Base-by-base conservation (phyloP, 2,329 filamentous ascomycete genomes). In the Hymenoscyphus infarciens region DNA sequence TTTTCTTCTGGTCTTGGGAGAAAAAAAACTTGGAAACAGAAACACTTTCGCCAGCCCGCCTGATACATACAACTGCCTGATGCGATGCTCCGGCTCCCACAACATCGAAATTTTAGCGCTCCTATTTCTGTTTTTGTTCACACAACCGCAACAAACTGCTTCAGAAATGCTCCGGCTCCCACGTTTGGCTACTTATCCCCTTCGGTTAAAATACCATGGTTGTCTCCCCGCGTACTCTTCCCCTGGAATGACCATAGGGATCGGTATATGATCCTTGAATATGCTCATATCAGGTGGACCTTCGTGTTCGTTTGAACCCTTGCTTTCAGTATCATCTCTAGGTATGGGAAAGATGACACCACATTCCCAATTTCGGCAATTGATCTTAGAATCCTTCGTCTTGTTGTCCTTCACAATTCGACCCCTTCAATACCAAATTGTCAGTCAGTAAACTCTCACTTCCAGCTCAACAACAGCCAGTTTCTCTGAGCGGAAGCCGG, bases 311-410 rank as follows among this genome's bases (percentile, higher is more conserved):
- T 25, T 19, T 53, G 56, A 22, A 19, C 19, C 19, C 16, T 57
- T 33, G 33, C 33, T 13, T 35, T 45, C n/a, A 15, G 19, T 42
- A 39, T 42, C 61, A 29, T 25, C 45, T 22, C 71, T 61, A 52
- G 67, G 70, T 27, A 90, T 79, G 10, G 87, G 86, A 49, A 97
- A 74, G 27, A 98, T 70, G 1, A 99, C 90, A 39, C 95, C 95
- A 72, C 92, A 97, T 77, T 98, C 95, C 93, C 94, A 98, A 75
- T 98, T 99, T 61, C 90, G 87, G 75, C 90, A 92, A 66, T 84
- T 92, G 66, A 98, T 81, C 75, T 92, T 96, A 3, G 86, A 84
- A 65, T 83, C 76, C 65, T 87, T 87, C 2, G 85, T 88, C 7
- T 74, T 77, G 68, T 83, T 86, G 70, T 96, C 88, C 71, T 87